phyloP scores from a whole-genome alignment of 2,329 filamentous ascomycete species.

The Ramularia endophylla region DNA sequence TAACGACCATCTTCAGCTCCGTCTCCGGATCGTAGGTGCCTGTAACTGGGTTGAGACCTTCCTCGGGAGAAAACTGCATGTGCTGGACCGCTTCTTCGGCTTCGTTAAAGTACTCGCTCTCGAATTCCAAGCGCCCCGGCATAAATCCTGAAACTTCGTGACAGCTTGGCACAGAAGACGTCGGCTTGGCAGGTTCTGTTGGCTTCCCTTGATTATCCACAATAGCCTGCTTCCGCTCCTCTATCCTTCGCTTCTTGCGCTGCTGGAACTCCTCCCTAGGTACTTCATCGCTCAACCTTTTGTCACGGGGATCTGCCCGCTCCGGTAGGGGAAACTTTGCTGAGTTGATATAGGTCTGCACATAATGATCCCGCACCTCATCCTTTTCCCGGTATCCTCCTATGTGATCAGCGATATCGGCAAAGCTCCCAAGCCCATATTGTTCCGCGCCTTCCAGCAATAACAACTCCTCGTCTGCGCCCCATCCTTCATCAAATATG shows the following conservation, averaged over 20 bases:
- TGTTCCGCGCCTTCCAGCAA: constrained; percentile 91
- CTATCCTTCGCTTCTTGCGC: constrained; percentile 87
- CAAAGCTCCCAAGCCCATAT: constrained; percentile 95
- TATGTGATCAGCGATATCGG: constrained; percentile 96
- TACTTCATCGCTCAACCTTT: constrained; percentile 68
- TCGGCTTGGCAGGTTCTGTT: constrained; percentile 84
- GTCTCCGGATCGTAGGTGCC: constrained; percentile 91
- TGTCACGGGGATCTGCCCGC: constrained; percentile 77
- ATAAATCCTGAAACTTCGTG: constrained; percentile 99
- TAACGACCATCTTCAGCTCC: constrained; percentile 94
- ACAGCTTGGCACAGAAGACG: constrained; percentile 88
- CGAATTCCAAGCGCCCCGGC: constrained; percentile 94
- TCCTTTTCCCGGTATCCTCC: constrained; percentile 92
- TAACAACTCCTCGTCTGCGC: constrained; percentile 92
- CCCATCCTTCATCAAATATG: constrained; percentile 93
- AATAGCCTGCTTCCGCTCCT: constrained; percentile 79
- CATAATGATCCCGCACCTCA: constrained; percentile 92
- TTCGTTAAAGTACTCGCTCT: constrained; percentile 96
- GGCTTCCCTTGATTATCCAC: constrained; percentile 78
- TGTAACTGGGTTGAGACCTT: constrained; percentile 78
- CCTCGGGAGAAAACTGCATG: constrained; percentile 96
- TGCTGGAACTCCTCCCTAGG: constrained; percentile 90
- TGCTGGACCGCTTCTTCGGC: constrained; percentile 97
- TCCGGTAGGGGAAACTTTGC: constrained; percentile 79
- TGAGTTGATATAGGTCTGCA: constrained; percentile 79